Base-by-base conservation (phyloP, 352 stramenopile species). In the Phytophthora pini region DNA sequence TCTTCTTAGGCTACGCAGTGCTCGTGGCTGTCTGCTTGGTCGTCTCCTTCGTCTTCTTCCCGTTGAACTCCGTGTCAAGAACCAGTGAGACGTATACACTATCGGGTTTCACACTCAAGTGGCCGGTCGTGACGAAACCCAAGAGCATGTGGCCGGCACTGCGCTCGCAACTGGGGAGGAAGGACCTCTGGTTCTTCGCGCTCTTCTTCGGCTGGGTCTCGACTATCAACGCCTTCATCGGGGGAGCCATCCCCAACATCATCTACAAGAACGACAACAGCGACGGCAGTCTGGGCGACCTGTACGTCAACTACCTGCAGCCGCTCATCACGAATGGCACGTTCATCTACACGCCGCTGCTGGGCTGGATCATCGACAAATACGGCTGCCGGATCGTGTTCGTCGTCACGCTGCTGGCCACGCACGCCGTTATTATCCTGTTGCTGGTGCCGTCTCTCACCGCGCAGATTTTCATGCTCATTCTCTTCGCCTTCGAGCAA, bases 171-270 rank as follows among this genome's bases (percentile, higher is more conserved):
- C 48, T 84, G 22, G 32, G 47, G 10, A 58, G 62, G 1, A 51
- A 57, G 5, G 72, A 82, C 32, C 34, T 84, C 32, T 82, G 72
- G 73, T 79, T 74, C 60, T 82, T 84, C 57, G 69, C 57, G 1
- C 22, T 78, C 10, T 82, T 67, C 57, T 82, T 82, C 53, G 76
- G 66, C 15, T 84, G 76, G 76, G 58, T 76, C 45, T 84, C 76
- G 13, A 76, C 60, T 40, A 62, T 79, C 39, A 74, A 80, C 41
- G 72, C 66, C 7, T 84, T 82, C 39, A 68, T 69, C 7, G 32
- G 32, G 9, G 32, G 32, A 15, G 32, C 32, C 20, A 68, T 84
- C n/a, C 70, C 76, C n/a, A 80, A 69, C 40, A 77, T 82, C 51
- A 77, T 85, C 40, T 70, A 75, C 50, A 65, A 65, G 32, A 38